Conservation (phyloP, 2,329 filamentous ascomycete genomes). For the Alternaria gaisen region DNA sequence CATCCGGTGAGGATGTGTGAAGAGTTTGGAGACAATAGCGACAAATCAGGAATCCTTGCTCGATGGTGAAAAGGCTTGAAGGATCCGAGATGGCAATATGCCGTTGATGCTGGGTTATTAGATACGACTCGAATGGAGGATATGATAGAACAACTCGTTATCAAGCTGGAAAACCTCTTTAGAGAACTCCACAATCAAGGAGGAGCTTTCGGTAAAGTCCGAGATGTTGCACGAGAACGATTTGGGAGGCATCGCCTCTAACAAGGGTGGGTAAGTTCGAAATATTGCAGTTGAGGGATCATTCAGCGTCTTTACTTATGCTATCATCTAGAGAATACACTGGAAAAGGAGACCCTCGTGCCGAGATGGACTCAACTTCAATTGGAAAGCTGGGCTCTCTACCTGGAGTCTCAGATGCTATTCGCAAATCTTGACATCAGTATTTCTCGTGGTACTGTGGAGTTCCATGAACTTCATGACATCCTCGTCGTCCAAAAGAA, state of each 20-base stretch:
- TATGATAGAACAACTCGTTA: background rate
- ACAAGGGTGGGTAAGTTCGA: background rate
- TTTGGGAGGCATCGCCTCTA: background rate
- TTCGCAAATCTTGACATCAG: background rate
- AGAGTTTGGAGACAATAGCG: background rate
- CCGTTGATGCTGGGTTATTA: background rate
- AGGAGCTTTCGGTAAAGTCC: background rate
- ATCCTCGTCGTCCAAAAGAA: too few relatives aligned
- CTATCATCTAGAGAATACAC: background rate
- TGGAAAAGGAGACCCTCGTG: background rate
- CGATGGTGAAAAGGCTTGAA: background rate
- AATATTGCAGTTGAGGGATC: background rate
- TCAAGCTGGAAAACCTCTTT: background rate
- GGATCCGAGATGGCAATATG: background rate
- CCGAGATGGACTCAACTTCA: background rate
- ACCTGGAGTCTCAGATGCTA: background rate
- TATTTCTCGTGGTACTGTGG: background rate
- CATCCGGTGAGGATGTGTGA: background rate
- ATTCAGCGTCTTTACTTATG: background rate
- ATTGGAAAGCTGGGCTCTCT: background rate
- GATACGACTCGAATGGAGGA: background rate
- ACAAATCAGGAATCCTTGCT: background rate
- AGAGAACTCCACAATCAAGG: background rate
- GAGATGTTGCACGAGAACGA: background rate
- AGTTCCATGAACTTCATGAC: background rate